These are phyloP conservation scores for Dissoconium aciculare DNA, from an alignment of 2,329 filamentous ascomycete genomes.

Conservation along the genomic window DNA sequence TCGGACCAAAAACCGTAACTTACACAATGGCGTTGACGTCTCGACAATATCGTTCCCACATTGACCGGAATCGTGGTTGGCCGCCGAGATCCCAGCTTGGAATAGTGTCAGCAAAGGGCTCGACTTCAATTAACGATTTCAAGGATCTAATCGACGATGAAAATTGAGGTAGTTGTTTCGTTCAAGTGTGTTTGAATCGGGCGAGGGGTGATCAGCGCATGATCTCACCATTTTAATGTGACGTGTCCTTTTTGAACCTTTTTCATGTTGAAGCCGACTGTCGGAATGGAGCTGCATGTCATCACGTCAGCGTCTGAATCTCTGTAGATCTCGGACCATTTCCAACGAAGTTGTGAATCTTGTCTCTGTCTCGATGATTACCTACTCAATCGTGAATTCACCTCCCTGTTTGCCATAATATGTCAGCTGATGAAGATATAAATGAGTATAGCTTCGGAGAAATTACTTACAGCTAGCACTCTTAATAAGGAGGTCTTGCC, in stretches of 20 bases:
- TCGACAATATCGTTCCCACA: slow-evolving; percentile 99
- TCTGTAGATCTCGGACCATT: too few relatives aligned
- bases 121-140: slow-evolving; percentile 3
- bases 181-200: too few relatives aligned
- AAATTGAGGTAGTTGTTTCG: background rate
- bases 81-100: slow-evolving; percentile 85
- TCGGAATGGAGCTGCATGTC: slow-evolving; percentile 71
- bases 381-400: slow-evolving; percentile 95
- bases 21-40: slow-evolving; percentile 93
- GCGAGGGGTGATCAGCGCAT: background rate
- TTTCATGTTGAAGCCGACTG: slow-evolving; percentile 98
- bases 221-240: slow-evolving; percentile 75
- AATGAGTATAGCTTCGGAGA: slow-evolving; percentile 3
- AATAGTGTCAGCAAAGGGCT: slow-evolving; percentile 17
- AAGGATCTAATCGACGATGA: slow-evolving; percentile 3
- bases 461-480: slow-evolving; percentile 71
- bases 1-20: slow-evolving; percentile 15
- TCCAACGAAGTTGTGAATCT: too few relatives aligned
- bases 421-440: slow-evolving; percentile 26
- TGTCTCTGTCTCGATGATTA: slow-evolving; percentile 28
- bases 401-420: slow-evolving; percentile 58
- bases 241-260: slow-evolving; percentile 95
- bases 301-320: too few relatives aligned
- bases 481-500: slow-evolving; percentile 91
- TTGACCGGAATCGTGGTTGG: slow-evolving; percentile 88